Evolutionary conservation across 768 basidiomycete species (phyloP).

Genomic region (Glaciozyma antarctica): DNA sequence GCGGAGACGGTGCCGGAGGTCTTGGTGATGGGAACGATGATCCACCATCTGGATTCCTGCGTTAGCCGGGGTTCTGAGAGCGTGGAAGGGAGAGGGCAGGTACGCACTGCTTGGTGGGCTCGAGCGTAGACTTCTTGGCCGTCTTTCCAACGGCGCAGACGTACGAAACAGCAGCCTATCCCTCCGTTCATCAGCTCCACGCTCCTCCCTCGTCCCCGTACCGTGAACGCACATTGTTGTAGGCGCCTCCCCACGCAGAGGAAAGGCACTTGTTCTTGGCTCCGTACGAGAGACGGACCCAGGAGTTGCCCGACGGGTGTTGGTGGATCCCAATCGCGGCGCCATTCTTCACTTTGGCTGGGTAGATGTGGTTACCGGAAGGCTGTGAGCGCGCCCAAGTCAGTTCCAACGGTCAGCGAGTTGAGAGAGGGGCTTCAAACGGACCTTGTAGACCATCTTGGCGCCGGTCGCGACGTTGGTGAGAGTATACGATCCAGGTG

Average conservation of each 20-base stretch:
- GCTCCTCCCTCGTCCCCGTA: no score
- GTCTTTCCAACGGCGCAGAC: conserved; percentile 19
- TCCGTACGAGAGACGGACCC: conserved; percentile 9
- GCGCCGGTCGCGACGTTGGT: conserved; percentile 22
- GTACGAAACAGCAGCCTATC: conserved; percentile 7
- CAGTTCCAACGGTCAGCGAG: no score
- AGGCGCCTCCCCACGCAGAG: neutral
- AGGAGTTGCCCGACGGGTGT: conserved; percentile 4
- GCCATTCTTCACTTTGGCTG: conserved; percentile 3
- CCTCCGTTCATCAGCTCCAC: neutral
- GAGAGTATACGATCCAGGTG: conserved; percentile 17
- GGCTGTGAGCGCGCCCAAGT: neutral
- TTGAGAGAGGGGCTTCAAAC: neutral
- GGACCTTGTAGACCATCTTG: conserved; percentile 9
- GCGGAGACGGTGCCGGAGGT: neutral
- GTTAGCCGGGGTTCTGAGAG: neutral
- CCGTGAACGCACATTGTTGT: conserved; percentile 6
- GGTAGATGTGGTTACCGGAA: conserved; percentile 23
- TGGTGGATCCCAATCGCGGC: neutral
- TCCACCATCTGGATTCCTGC: conserved; percentile 8
- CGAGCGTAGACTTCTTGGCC: conserved; percentile 20
- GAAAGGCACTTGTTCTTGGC: conserved; percentile 26
- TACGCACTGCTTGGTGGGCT: conserved; percentile 23
- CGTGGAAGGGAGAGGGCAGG: neutral
- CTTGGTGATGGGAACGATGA: conserved; percentile 20